Evolutionary conservation across 768 basidiomycete genomes (phyloP).

Genomic region (Clitopilus hobsonii): DNA sequence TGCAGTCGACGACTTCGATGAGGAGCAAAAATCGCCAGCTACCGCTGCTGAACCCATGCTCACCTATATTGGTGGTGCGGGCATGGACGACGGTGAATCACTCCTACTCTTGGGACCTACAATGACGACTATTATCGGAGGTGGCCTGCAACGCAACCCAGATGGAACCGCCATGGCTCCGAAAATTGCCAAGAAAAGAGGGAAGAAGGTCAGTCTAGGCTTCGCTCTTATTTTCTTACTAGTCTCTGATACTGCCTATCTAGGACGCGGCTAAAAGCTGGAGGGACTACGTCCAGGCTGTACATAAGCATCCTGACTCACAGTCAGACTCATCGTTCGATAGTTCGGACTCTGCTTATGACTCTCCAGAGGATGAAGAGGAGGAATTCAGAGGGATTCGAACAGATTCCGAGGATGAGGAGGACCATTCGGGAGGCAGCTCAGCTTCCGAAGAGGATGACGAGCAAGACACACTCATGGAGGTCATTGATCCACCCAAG

Average conservation of each 20-base stretch:
- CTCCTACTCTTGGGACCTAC: slow-evolving; percentile 13
- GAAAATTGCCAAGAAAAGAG: slow-evolving; percentile 39
- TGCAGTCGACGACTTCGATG: slow-evolving; percentile 4
- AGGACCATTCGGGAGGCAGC: slow-evolving; percentile 14
- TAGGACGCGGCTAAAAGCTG: slow-evolving; percentile 46
- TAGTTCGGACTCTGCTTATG: slow-evolving; percentile 75
- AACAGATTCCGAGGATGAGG: slow-evolving; percentile 17
- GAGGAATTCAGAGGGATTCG: slow-evolving; percentile 7
- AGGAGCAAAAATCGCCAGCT: background rate
- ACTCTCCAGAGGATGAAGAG: slow-evolving; percentile 24
- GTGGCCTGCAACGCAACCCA: slow-evolving; percentile 60
- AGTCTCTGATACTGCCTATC: slow-evolving; percentile 2
- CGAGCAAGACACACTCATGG: slow-evolving; percentile 15
- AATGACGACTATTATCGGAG: slow-evolving; percentile 36
- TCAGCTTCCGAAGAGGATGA: slow-evolving; percentile 8
- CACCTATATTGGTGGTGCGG: background rate
- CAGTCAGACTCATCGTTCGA: slow-evolving; percentile 69
- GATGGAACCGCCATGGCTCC: slow-evolving; percentile 59
- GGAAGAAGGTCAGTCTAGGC: slow-evolving; percentile 37
- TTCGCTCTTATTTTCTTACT: background rate
- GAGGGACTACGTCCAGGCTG: slow-evolving; percentile 23
- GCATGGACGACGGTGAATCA: slow-evolving; percentile 9
- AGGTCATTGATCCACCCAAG: slow-evolving; percentile 21
- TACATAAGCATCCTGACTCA: slow-evolving; percentile 21
- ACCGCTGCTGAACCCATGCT: background rate